These are phyloP conservation scores for Ascochyta rabiei DNA, from an alignment of 2,329 filamentous ascomycete genomes.

Conservation along the genomic window DNA sequence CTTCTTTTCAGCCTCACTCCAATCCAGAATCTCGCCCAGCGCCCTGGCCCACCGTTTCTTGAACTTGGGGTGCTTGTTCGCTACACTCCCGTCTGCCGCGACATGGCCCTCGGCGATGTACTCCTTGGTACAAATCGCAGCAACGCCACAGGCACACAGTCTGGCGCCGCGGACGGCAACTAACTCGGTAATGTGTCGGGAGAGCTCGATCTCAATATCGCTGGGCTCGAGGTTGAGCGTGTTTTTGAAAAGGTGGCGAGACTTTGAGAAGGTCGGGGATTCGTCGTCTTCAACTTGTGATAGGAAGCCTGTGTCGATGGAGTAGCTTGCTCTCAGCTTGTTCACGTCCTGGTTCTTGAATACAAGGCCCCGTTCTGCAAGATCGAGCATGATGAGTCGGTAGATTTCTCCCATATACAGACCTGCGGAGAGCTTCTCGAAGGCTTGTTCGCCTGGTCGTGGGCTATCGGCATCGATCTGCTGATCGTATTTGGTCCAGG, in stretches of 20 bases:
- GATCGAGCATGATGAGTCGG: constrained; percentile 52
- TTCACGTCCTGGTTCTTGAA: constrained; percentile 80
- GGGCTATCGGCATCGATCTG: constrained; percentile 53
- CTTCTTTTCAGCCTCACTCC: constrained; percentile 26
- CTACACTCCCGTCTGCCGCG: constrained; percentile 49
- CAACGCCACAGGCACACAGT: constrained; percentile 48
- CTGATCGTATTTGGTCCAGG: constrained; percentile 70
- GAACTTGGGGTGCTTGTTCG: constrained; percentile 52
- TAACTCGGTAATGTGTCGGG: constrained; percentile 37
- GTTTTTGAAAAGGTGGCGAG: constrained; percentile 29
- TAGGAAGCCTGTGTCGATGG: constrained; percentile 86
- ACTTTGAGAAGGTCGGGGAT: constrained; percentile 23
- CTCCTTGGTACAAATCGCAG: constrained; percentile 46
- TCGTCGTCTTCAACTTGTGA: constrained; percentile 77
- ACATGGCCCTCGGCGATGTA: constrained; percentile 42
- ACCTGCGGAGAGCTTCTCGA: constrained; percentile 55
- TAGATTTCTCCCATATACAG: constrained; percentile 55
- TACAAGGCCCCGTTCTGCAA: constrained; percentile 73
- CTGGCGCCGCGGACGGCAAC: constrained; percentile 45
- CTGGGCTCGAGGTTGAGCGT: constrained; percentile 27
- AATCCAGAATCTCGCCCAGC: constrained; percentile 48
- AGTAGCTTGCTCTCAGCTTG: constrained; percentile 78
- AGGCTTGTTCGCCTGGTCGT: constrained; percentile 53
- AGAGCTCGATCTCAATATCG: constrained; percentile 36
- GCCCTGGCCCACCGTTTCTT: constrained; percentile 50